phyloP scores from a whole-genome alignment of 352 stramenopile species.

The Phytophthora fragariaefolia region DNA sequence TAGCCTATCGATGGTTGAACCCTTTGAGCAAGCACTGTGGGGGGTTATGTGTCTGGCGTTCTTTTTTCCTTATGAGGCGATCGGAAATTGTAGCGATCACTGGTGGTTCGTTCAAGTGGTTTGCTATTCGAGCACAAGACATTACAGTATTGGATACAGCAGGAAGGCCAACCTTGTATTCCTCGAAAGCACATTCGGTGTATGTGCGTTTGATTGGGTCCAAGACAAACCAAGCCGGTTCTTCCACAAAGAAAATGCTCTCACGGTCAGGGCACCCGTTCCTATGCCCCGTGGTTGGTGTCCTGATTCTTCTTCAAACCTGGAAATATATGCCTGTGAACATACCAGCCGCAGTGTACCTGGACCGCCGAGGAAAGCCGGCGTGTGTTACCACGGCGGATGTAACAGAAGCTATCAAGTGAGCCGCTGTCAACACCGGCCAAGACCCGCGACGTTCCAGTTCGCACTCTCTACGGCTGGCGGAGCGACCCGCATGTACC shows the following conservation, averaged over 20 bases:
- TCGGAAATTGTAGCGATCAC: conserved; percentile 17
- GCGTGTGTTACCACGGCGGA: background rate
- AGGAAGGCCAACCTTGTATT: background rate
- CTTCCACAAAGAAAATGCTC: conserved; percentile 4
- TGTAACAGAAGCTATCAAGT: background rate
- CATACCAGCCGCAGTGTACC: conserved; percentile 5
- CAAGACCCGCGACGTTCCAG: background rate
- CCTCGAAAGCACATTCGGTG: background rate
- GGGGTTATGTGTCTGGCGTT: conserved; percentile 14
- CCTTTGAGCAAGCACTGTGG: conserved; percentile 3
- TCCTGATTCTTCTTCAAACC: conserved; percentile 7
- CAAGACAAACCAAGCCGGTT: conserved; percentile 11
- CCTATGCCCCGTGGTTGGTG: too few relatives aligned
- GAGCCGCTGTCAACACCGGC: background rate
- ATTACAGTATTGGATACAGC: background rate
- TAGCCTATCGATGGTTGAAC: background rate
- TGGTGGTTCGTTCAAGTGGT: conserved; percentile 8
- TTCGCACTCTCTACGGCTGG: conserved; percentile 16
- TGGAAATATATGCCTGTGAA: background rate
- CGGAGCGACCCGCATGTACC: conserved; percentile 23
- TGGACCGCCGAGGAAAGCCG: background rate
- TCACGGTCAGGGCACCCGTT: conserved; percentile 1
- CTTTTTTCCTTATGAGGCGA: conserved; percentile 19
- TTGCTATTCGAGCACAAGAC: conserved; percentile 6
- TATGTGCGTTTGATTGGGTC: conserved; percentile 3